Evolutionary conservation across 106 monocot species (phyloP), one percentile per base, ranked within the genome.

Genomic region (Phalaenopsis equestris): DNA sequence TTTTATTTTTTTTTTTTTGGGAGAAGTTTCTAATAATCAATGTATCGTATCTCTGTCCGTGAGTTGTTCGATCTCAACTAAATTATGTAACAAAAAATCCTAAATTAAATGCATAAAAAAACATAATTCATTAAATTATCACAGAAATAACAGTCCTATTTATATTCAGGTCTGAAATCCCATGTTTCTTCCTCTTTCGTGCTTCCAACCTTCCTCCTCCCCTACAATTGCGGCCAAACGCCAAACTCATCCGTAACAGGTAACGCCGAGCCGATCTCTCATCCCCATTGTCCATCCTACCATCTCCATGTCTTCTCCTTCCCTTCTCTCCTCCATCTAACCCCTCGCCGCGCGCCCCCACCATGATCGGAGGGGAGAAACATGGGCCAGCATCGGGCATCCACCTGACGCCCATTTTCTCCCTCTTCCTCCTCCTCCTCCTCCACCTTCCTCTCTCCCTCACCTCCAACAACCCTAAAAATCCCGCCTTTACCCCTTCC

Each of bases 361-460:
- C 49, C 76, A 76, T 76, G 76, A 49, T 49, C 76, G 76, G 76
- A 76, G 76, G 76, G 11, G 49, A 76, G 76, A 76, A 23, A 76
- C 21, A 76, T 52, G 76, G 76, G 24, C 21, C 2, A 8, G 58
- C 6, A 6, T 45, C 43, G 43, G 43, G 43, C 43, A 3, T 3
- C 43, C 43, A 3, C 43, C 43, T 17, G 8, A 2, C 70, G 23
- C 11, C 58, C n/a, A 15, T 70, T 67, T 76, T 23, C 23, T 70
- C 56, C 76, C 42, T 86, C 67, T 17, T 86, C 67, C 39, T 80
- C 7, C 37, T 80, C 42, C 58, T 8, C 7, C n/a, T 83, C 55
- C 49, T 74, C 4, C 41, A 67, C 39, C 58, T 19, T 42, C 18
- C 41, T n/a, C 39, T 42, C 2, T 3, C 16, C 77, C 30, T 42